Evolutionary conservation across 495 filamentous ascomycete species (phyloP), one percentile per base, ranked within the genome.

Genomic region (Hyaloscypha bicolor): DNA sequence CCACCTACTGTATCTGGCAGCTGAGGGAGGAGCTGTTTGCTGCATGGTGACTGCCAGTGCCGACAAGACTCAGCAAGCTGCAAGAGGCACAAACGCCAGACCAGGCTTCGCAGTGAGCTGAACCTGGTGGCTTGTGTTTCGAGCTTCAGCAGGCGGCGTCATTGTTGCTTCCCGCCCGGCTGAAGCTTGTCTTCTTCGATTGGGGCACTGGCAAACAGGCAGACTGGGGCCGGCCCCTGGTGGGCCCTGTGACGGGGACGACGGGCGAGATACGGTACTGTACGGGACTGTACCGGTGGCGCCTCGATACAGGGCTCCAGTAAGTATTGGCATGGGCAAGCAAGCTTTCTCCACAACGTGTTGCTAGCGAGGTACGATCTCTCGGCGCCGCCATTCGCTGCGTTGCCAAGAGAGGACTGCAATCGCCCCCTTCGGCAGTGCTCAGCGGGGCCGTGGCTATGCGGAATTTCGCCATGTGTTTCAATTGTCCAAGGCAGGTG

Each of bases 111-210:
- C 48, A 9, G 6, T 55, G n/a, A 37, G 9, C 39, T 21, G 51
- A 66, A 53, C 63, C 55, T 52, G 56, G 39, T 19, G 21, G 62
- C 2, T 55, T 12, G 62, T 64, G 62, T 64, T 61, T 61, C 59
- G 59, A 61, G 59, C 59, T 64, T 57, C 30, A 45, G 11, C 42
- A 42, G 51, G 62, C 48, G 62, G 62, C 62, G 62, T 64, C 62
- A 64, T 64, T 52, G 62, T 21, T 53, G 19, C 31, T 63, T 22
- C 45, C 61, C 29, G 22, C 19, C 45, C 51, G 55, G 45, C 25
- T 33, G 61, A 55, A 63, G 61, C 61, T 63, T 63, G 42, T 33
- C n/a, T 39, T 11, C 39, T 37, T 60, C 56, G 14, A 63, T 30
- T 37, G 61, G 29, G 48, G 37, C n/a, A 22, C 48, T 51, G 39